Conservation (phyloP, 768 basidiomycete species). For the Mycena haematopus region DNA sequence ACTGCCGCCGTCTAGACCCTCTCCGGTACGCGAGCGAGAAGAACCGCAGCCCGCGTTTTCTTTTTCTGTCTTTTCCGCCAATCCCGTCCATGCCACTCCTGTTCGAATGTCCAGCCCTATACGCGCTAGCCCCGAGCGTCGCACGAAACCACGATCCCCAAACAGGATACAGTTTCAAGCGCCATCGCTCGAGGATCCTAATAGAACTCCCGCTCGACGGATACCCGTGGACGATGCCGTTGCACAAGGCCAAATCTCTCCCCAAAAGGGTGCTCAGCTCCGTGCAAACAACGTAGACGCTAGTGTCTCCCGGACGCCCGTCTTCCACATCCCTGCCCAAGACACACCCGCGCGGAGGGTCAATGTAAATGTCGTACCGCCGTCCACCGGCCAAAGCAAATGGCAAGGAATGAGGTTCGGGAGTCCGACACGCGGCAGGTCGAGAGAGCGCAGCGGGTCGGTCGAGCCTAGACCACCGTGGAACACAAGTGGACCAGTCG, state of each 20-base stretch:
- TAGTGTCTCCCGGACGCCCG: slow-evolving; percentile 31
- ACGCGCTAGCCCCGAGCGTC: slow-evolving; percentile 22
- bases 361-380: slow-evolving; percentile 44
- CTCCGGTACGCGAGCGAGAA: slow-evolving; percentile 29
- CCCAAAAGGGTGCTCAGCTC: slow-evolving; percentile 50
- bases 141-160: slow-evolving; percentile 37
- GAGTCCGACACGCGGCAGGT: slow-evolving; percentile 34
- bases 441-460: slow-evolving; percentile 42
- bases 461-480: slow-evolving; percentile 41
- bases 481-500: slow-evolving; percentile 13
- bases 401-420: slow-evolving; percentile 37
- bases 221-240: slow-evolving; percentile 63
- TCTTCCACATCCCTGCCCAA: slow-evolving; percentile 40
- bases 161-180: slow-evolving; percentile 40
- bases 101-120: slow-evolving; percentile 28
- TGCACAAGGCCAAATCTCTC: slow-evolving; percentile 55
- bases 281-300: slow-evolving; percentile 35
- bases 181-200: slow-evolving; percentile 40
- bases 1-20: slow-evolving; percentile 34
- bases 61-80: slow-evolving; percentile 19
- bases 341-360: slow-evolving; percentile 52
- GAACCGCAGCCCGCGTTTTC: slow-evolving; percentile 19
- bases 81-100: slow-evolving; percentile 14
- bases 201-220: slow-evolving; percentile 68
- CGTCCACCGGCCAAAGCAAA: slow-evolving; percentile 41